Conservation (phyloP, 805 yeast genomes). For the Sporopachydermia quercuum region DNA sequence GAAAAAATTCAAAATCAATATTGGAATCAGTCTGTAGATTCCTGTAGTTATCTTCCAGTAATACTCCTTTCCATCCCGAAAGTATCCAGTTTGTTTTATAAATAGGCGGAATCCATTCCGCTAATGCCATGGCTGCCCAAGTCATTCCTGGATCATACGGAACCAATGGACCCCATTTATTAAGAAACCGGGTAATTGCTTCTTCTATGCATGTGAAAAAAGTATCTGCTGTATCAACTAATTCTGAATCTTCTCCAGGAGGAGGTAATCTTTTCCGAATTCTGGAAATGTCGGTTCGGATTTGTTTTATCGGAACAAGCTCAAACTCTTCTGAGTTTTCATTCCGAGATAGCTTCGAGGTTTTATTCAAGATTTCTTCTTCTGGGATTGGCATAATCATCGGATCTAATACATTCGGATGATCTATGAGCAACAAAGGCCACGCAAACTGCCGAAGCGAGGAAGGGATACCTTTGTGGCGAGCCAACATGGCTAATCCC, state of each 20-base stretch:
- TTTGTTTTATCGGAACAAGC: conserved; percentile 15
- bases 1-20: conserved; percentile 2
- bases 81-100: conserved; percentile 16
- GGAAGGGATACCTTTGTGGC: conserved; percentile 80
- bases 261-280: conserved; percentile 11
- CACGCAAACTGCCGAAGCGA: conserved; percentile 62
- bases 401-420: conserved; percentile 74
- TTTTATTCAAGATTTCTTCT: no score
- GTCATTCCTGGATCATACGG: conserved; percentile 71
- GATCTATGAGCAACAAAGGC: conserved; percentile 71
- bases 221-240: background rate
- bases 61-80: background rate
- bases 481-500: conserved; percentile 64
- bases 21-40: conserved; percentile 1
- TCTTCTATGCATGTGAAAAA: conserved; percentile 26
- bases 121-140: conserved; percentile 78
- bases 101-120: conserved; percentile 77
- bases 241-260: background rate
- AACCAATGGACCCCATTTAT: conserved; percentile 66
- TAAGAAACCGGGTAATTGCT: conserved; percentile 47
- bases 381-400: conserved; percentile 39
- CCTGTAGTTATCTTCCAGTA: background rate
- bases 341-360: no score
- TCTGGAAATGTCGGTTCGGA: conserved; percentile 17
- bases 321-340: conserved; percentile 4